Evolutionary conservation across 2,329 filamentous ascomycete genomes (phyloP), one percentile per base, ranked within the genome.

Genomic region (Claviceps arundinis): DNA sequence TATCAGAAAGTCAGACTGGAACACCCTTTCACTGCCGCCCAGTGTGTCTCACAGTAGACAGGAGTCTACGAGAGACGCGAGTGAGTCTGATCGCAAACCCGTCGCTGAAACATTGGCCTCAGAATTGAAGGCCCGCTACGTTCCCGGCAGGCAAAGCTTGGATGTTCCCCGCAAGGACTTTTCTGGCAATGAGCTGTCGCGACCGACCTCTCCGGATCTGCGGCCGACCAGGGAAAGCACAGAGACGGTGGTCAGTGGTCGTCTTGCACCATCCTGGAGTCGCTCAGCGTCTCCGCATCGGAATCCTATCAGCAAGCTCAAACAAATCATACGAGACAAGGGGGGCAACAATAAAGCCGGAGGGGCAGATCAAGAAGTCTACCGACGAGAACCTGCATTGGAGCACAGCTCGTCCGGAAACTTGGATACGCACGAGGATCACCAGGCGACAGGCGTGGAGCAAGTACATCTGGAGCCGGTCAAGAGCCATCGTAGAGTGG

Each of bases 221-320:
- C 73, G 69, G 38, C 62, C 70, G 4, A 57, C 73, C 64, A 63
- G 73, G 54, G 66, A 78, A 59, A 59, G 70, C 59, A 66, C 69
- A 1, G 74, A 84, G 50, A 79, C 80, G 4, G 75, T 75, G 13
- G 77, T 83, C 54, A 76, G 77, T 22, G 74, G 78, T 56, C 82
- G 85, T 52, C 64, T 85, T 8, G 86, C 84, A 3, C 77, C 82
- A 1, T 70, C 75, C 3, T 73, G 72, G 7, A 88, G 82, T 59
- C 77, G 84, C 24, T 73, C 78, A 1, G 71, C 72, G 2, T 88
- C 85, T 6, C 84, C 85, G 34, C 69, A 72, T 0, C 76, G 82
- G 50, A 84, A 80, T 51, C 76, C 78, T 0, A 68, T 81, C 53
- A 68, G 68, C 30, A 79, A 74, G 58, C 74, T 80, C 51, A 79